phyloP scores from a whole-genome alignment of 192 early-diverging fungal genomes.

The Martensiomyces pterosporus region DNA sequence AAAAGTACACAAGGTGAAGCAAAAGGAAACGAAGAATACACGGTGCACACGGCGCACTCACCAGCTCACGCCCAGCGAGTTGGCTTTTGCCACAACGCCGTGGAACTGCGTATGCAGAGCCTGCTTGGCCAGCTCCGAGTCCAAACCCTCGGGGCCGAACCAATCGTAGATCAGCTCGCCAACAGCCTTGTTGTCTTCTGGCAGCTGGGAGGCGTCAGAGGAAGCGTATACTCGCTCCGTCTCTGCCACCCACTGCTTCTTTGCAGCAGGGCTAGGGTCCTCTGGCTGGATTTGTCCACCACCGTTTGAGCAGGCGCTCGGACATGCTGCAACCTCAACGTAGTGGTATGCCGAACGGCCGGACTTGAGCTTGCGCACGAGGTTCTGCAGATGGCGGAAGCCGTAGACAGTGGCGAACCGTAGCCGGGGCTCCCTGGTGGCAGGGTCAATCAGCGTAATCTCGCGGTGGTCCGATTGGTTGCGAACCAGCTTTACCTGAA shows the following conservation, averaged over 20 bases:
- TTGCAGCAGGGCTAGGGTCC: slow-evolving; percentile 43
- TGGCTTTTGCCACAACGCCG: slow-evolving; percentile 69
- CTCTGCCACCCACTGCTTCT: slow-evolving; percentile 71
- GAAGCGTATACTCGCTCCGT: slow-evolving; percentile 66
- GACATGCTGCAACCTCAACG: slow-evolving; percentile 97
- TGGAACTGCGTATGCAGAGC: slow-evolving; percentile 84
- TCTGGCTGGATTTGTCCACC: slow-evolving; percentile 85
- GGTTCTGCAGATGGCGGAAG: slow-evolving; percentile 96
- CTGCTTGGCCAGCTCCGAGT: slow-evolving; percentile 55
- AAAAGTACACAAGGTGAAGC: too few relatives aligned
- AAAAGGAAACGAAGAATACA: too few relatives aligned
- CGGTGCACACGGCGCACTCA: too few relatives aligned
- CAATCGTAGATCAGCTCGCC: slow-evolving; percentile 72
- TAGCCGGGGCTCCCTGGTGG: slow-evolving; percentile 55
- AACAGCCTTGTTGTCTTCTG: slow-evolving; percentile 60
- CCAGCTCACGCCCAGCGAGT: slow-evolving; percentile 82
- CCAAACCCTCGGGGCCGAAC: slow-evolving; percentile 62
- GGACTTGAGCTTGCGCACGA: slow-evolving; percentile 92
- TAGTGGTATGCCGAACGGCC: slow-evolving; percentile 77
- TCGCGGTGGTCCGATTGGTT: slow-evolving; percentile 79
- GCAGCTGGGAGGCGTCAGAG: slow-evolving; percentile 53
- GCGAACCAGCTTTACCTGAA: slow-evolving; percentile 67
- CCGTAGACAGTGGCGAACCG: slow-evolving; percentile 88
- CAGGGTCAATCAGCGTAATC: slow-evolving; percentile 52
- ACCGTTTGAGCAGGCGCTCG: slow-evolving; percentile 94